A percentile compares a stretch with the other conserved stretches of the same genome.
Evolutionary conservation across 805 yeast species (phyloP).

Genomic region (Nakazawaea ishiwadae): DNA sequence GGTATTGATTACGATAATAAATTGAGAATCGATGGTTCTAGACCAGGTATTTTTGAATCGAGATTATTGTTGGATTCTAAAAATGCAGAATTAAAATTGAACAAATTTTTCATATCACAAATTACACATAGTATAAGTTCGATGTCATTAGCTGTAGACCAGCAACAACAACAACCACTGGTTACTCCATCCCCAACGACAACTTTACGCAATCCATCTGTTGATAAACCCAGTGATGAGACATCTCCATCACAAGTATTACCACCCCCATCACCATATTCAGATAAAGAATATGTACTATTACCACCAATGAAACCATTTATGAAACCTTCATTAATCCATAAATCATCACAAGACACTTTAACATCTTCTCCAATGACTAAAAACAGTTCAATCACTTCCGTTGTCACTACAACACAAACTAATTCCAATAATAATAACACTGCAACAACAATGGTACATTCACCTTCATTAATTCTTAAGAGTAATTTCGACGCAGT

Average conservation of each 20-base stretch:
- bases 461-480: slow-evolving; percentile 10
- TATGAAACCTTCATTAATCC: slow-evolving; percentile 5
- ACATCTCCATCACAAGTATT: slow-evolving; percentile 6
- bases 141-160: slow-evolving; percentile 21
- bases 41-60: slow-evolving; percentile 59
- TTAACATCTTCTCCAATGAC: not conserved
- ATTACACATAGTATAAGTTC: slow-evolving; percentile 33
- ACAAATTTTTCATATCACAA: slow-evolving; percentile 32
- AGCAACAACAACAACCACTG: not conserved
- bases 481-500: not conserved
- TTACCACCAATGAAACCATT: slow-evolving; percentile 12
- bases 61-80: slow-evolving; percentile 49
- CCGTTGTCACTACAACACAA: too few relatives aligned
- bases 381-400: not conserved
- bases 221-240: not conserved
- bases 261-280: not conserved
- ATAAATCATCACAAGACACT: slow-evolving; percentile 6
- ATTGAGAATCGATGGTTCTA: slow-evolving; percentile 52
- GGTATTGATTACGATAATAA: slow-evolving; percentile 44
- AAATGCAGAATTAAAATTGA: slow-evolving; percentile 37
- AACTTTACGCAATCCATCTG: not conserved
- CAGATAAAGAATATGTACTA: slow-evolving; percentile 6
- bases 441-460: not conserved
- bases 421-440: too few relatives aligned
- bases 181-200: not conserved